These are phyloP conservation scores for Staphylotrichum tortipilum DNA, from an alignment of 495 filamentous ascomycete species.

Conservation along the genomic window DNA sequence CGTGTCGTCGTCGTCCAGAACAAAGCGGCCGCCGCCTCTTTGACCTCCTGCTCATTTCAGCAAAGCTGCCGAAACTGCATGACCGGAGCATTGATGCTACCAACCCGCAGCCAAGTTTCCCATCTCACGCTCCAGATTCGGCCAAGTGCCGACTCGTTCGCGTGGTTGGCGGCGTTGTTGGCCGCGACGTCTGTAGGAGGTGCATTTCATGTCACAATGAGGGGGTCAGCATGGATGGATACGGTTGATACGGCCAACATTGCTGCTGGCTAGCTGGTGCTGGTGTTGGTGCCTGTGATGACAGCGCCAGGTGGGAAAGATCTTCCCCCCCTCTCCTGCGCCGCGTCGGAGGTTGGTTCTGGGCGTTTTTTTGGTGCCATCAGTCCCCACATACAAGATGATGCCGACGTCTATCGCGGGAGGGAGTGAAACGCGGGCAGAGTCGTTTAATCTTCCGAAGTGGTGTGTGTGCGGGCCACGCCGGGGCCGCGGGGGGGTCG, in stretches of 20 bases:
- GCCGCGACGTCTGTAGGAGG: neutral
- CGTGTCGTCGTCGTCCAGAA: too few species aligned
- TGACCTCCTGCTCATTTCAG: neutral
- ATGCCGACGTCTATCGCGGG: neutral
- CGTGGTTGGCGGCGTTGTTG: neutral
- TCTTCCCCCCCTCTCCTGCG: conserved; percentile 2
- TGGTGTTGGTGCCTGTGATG: too few species aligned
- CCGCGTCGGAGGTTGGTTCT: too few species aligned
- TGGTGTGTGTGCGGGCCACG: neutral
- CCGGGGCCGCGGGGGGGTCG: too few species aligned
- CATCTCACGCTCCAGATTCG: conserved; percentile 1
- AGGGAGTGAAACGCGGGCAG: neutral
- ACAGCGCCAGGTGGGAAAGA: too few species aligned
- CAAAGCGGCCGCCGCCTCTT: neutral
- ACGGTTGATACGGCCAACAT: too few species aligned
- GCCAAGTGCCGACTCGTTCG: conserved; percentile 8
- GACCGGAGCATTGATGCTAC: conserved; percentile 8
- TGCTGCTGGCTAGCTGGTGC: too few species aligned
- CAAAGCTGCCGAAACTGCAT: neutral
- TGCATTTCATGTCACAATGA: neutral
- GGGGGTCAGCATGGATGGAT: too few species aligned
- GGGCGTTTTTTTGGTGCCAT: too few species aligned
- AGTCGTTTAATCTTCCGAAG: conserved; percentile 11
- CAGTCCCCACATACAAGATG: conserved; percentile 7
- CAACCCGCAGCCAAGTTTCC: neutral